Base-by-base conservation (phyloP, 2,329 filamentous ascomycete species). In the Curvularia lunata region DNA sequence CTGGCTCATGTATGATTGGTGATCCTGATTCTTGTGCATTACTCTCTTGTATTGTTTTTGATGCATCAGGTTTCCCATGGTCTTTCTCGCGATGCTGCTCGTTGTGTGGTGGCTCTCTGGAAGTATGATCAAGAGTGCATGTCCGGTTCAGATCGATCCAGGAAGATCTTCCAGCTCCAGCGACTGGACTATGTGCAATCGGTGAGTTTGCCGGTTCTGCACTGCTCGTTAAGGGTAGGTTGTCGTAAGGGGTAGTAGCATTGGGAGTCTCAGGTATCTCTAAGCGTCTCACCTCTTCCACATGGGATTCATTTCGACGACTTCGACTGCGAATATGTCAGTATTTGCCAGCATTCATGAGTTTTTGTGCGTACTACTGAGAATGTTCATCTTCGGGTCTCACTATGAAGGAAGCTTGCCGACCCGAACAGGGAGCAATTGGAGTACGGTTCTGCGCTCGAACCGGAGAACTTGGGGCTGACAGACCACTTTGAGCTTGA, bases 201-300 rank as follows among this genome's bases (percentile, higher is more conserved):
- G 16, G 25, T 19, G 21, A 28, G 10, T 16, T 16, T 7, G 21
- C 30, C 5, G 3, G 34, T 25, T 8, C 28, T 19, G 28, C 23
- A 23, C 32, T 52, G 12, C 27, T 57, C 23, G 19, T 56, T 23
- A 5, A 4, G 27, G 28, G 12, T 42, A 12, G 25, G 1, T 7
- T 10, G n/a, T 12, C 21, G n/a, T 38, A 16, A 40, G 4, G 48
- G 23, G 25, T 13, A 48, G 40, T 30, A 13, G 40, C 30, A 30
- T 58, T 46, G 5, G 66, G 63, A 8, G 65, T 64, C 19, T 69
- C 65, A 5, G 56, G 63, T 55, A 66, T 67, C 10, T 63, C 63
- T n/a, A 50, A 27, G 19, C 34, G 54, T 3, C 38, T 42, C 23
- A 16, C 37, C 12, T 50, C 30, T 8, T 34, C 25, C 13, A 54